Conservation (phyloP, 768 basidiomycete genomes). For the Punctularia strigosozonata region DNA sequence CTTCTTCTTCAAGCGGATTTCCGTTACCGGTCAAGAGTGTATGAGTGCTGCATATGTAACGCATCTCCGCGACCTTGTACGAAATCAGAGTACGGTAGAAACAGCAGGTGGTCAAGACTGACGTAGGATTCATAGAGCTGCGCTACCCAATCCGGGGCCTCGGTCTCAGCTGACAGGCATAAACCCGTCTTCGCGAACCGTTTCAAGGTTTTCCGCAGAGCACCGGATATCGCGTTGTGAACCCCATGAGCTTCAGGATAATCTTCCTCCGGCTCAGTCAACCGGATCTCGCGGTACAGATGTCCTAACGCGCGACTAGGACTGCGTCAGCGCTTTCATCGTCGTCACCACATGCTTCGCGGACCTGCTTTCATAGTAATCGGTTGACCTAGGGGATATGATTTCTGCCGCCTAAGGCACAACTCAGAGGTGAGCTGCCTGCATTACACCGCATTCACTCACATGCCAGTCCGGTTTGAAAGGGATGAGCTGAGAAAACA, state of each 20-base stretch:
- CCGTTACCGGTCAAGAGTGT: conserved; percentile 47
- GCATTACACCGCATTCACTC: conserved; percentile 29
- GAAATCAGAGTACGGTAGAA: conserved; percentile 20
- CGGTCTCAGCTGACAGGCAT: conserved; percentile 9
- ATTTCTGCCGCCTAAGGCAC: conserved; percentile 16
- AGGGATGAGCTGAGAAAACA: conserved; percentile 47
- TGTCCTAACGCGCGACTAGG: conserved; percentile 62
- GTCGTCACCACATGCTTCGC: no score
- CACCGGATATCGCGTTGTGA: no score
- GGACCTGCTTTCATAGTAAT: conserved; percentile 67
- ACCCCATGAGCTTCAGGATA: conserved; percentile 1
- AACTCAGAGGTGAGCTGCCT: neutral
- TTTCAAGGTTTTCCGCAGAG: no score
- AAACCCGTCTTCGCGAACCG: conserved; percentile 1
- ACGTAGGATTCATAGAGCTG: neutral
- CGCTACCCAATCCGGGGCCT: conserved; percentile 10
- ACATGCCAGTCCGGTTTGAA: conserved; percentile 76
- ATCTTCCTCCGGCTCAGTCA: conserved; percentile 11
- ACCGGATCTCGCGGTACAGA: conserved; percentile 50
- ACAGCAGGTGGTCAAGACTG: neutral
- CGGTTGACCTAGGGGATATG: conserved; percentile 33
- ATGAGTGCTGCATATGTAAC: conserved; percentile 60
- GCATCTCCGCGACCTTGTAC: conserved; percentile 56
- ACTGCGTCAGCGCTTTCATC: no score
- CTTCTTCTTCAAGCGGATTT: conserved; percentile 52